Evolutionary conservation across 441 rosid genomes (phyloP).

Genomic region (Biscutella auriculata): DNA sequence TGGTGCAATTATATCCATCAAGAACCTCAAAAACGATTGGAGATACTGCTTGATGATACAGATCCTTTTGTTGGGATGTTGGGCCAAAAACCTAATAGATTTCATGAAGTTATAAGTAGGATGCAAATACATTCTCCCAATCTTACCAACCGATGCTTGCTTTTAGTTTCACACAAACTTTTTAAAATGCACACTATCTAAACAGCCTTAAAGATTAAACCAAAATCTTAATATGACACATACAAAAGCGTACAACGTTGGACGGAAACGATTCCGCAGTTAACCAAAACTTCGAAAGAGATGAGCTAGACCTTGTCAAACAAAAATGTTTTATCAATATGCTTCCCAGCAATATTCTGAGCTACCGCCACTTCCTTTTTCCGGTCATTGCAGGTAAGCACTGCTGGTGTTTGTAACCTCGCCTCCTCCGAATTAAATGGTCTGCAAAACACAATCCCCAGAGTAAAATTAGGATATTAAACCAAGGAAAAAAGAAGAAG

Average conservation of each 20-base stretch:
- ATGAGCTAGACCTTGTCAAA: conserved; percentile 67
- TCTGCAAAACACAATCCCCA: conserved; percentile 27
- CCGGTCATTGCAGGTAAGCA: conserved; percentile 73
- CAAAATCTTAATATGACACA: neutral
- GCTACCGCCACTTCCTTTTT: conserved; percentile 74
- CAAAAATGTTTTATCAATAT: conserved; percentile 83
- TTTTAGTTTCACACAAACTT: neutral
- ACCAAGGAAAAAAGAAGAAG: neutral
- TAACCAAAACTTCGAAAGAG: neutral
- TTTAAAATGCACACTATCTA: neutral
- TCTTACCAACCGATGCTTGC: neutral
- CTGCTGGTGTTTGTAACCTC: conserved; percentile 66
- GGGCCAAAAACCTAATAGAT: conserved; percentile 81
- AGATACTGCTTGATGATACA: conserved; percentile 72
- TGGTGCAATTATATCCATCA: conserved; percentile 95
- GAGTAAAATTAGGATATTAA: neutral
- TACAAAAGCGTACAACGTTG: too few relatives aligned
- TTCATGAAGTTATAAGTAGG: conserved; percentile 9
- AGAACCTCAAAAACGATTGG: conserved; percentile 95
- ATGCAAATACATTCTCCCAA: too few relatives aligned
- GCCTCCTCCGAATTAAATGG: conserved; percentile 82
- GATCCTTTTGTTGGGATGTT: conserved; percentile 66
- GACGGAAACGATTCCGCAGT: too few relatives aligned
- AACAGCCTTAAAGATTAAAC: neutral
- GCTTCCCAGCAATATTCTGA: conserved; percentile 89